Percentiles rank a stretch among this genome's conserved stretches.
phyloP scores from a whole-genome alignment of 2,329 filamentous ascomycete genomes.

The Aspergillus neotritici region DNA sequence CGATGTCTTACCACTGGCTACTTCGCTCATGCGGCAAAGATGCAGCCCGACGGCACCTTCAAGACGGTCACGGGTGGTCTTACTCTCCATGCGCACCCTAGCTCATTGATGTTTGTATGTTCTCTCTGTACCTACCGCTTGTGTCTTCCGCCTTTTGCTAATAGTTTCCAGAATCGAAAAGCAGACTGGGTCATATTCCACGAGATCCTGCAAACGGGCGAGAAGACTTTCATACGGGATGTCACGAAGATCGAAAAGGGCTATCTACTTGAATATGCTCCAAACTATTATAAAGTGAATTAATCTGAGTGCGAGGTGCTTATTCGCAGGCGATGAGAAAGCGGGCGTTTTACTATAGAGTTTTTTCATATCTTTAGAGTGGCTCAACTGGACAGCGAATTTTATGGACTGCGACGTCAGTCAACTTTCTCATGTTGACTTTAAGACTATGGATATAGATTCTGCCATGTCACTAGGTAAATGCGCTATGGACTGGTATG shows the following conservation, averaged over 20 bases:
- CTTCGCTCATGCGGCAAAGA: conserved; percentile 87
- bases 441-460: no score
- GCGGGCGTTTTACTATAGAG: no score
- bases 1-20: conserved; percentile 84
- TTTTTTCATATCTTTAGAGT: no score
- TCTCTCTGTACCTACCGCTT: neutral
- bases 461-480: no score
- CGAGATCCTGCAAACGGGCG: conserved; percentile 81
- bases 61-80: conserved; percentile 75
- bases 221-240: conserved; percentile 86
- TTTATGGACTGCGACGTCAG: no score
- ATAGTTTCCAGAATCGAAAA: conserved; percentile 63
- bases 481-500: no score
- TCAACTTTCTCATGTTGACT: no score
- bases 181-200: conserved; percentile 96
- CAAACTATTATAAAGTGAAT: conserved; percentile 68
- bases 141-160: conserved; percentile 4
- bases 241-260: conserved; percentile 86
- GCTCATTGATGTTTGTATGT: conserved; percentile 77
- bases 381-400: no score
- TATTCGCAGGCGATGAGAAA: no score
- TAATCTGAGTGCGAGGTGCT: conserved; percentile 5
- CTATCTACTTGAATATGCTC: conserved; percentile 88
- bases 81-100: conserved; percentile 80
- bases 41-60: conserved; percentile 90